phyloP scores from a whole-genome alignment of 345 rosid genomes.

The Eutrema japonicum region DNA sequence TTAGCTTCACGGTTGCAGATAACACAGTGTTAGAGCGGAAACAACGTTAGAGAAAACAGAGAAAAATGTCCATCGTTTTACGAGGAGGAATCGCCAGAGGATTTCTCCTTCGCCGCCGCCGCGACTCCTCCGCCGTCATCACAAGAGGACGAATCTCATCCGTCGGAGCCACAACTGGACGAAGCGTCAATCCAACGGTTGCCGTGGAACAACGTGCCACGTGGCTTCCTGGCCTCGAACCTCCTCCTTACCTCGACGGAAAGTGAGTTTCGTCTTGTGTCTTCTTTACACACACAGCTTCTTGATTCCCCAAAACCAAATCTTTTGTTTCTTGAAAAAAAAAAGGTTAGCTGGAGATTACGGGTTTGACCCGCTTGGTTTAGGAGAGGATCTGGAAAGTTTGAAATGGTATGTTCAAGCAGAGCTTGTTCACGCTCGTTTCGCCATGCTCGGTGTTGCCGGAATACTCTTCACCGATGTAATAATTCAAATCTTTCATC shows the following conservation, averaged over 20 bases:
- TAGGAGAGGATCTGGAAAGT: slow-evolving; percentile 89
- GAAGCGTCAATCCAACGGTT: slow-evolving; percentile 26
- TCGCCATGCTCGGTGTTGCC: slow-evolving; percentile 92
- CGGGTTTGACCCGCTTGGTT: slow-evolving; percentile 93
- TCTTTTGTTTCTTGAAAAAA: slow-evolving; percentile 13
- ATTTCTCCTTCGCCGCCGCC: background rate
- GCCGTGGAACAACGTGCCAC: slow-evolving; percentile 75
- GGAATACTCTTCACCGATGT: slow-evolving; percentile 95
- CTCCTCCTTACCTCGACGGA: slow-evolving; percentile 88
- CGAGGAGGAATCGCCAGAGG: slow-evolving; percentile 38
- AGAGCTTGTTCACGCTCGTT: slow-evolving; percentile 88
- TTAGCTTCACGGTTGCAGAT: slow-evolving; percentile 7
- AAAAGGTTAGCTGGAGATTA: slow-evolving; percentile 80
- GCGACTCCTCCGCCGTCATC: background rate
- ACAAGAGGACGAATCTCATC: slow-evolving; percentile 31
- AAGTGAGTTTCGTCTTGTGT: slow-evolving; percentile 53
- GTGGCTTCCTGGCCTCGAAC: slow-evolving; percentile 94
- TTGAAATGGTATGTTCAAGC: slow-evolving; percentile 98
- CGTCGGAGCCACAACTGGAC: slow-evolving; percentile 18
- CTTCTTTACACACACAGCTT: background rate
- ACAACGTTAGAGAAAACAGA: slow-evolving; percentile 6
- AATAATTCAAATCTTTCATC: background rate
- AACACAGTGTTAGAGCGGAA: slow-evolving; percentile 19
- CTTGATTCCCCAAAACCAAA: background rate
- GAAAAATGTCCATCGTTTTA: slow-evolving; percentile 35